phyloP scores from a whole-genome alignment of 257 asterid genomes.

The Catharanthus roseus region DNA sequence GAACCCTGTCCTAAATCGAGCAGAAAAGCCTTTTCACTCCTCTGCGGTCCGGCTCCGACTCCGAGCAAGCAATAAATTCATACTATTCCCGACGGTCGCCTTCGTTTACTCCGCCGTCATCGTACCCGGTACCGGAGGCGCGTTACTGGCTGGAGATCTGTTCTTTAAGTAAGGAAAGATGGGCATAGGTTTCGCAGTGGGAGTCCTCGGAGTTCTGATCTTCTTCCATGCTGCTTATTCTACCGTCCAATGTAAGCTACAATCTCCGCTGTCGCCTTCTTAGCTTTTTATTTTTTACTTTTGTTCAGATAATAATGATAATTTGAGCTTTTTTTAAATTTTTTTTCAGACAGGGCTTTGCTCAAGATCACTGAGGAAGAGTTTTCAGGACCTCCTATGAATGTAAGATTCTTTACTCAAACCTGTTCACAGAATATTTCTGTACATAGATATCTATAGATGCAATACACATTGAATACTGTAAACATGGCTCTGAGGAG shows the following conservation, averaged over 20 bases:
- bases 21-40: neutral
- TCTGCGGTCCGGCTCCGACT: neutral
- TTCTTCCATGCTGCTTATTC: conserved; percentile 70
- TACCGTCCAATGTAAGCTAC: conserved; percentile 66
- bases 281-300: neutral
- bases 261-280: neutral
- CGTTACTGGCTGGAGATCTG: conserved; percentile 27
- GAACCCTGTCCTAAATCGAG: too few relatives aligned
- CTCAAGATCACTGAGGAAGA: conserved; percentile 87
- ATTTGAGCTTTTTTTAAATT: conserved; percentile 5
- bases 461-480: neutral
- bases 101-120: conserved; percentile 13
- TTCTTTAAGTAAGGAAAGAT: conserved; percentile 24
- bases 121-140: neutral
- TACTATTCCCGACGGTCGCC: neutral
- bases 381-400: conserved; percentile 74
- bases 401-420: conserved; percentile 36
- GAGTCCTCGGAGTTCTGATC: conserved; percentile 66
- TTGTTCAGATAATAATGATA: neutral
- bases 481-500: neutral
- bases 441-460: too few relatives aligned
- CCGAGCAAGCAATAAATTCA: neutral
- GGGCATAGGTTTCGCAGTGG: conserved; percentile 71
- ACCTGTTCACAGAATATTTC: neutral
- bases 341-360: conserved; percentile 72